A percentile compares a stretch with the other conserved stretches of the same genome.
Conservation (phyloP, 73 alveolate genomes). For the Stentor coeruleus region DNA sequence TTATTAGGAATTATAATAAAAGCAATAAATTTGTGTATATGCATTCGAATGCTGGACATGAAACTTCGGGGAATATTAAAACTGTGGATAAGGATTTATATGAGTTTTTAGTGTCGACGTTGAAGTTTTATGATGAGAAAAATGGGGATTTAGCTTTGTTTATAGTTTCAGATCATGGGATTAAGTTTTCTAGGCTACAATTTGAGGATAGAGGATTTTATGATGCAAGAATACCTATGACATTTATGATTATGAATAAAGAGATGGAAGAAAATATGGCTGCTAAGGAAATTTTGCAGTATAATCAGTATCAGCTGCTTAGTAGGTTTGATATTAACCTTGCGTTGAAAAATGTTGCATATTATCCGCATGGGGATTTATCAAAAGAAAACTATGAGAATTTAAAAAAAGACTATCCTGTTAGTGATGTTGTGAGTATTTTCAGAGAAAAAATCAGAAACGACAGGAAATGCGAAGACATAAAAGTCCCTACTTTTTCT, state of each 20-base stretch:
- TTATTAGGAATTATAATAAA: neutral
- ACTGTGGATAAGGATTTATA: neutral
- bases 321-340: neutral
- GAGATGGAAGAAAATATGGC: neutral
- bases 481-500: neutral
- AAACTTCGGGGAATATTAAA: neutral
- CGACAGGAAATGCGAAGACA: neutral
- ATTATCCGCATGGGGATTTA: neutral
- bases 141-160: neutral
- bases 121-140: neutral
- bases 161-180: neutral
- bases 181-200: neutral
- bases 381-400: neutral
- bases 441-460: neutral
- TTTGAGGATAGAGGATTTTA: neutral
- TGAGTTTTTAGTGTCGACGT: neutral
- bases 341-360: neutral
- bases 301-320: neutral
- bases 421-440: neutral
- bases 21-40: conserved; percentile 3
- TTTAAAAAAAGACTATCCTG: neutral
- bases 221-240: neutral
- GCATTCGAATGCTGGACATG: neutral
- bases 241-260: neutral
- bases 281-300: neutral